A percentile compares a stretch with the other conserved stretches of the same genome.
Evolutionary conservation across 2,329 filamentous ascomycete genomes (phyloP).

Genomic region (Epichloe coenophiala): DNA sequence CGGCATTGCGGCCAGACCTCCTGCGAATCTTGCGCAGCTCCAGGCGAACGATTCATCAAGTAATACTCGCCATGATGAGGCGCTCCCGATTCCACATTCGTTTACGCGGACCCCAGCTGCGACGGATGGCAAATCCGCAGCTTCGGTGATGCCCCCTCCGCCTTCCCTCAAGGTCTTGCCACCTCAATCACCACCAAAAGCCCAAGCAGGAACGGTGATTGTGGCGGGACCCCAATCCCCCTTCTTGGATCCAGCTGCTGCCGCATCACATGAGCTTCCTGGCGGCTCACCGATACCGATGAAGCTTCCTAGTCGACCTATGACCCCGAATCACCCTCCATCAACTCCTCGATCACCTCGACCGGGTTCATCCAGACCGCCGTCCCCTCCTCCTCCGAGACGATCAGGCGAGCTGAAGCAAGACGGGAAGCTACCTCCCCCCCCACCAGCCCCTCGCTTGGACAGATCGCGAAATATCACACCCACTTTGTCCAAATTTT

Average conservation of each 20-base stretch:
- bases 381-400: conserved; percentile 50
- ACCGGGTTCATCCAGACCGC: conserved; percentile 34
- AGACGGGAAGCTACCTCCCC: conserved; percentile 27
- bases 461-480: conserved; percentile 44
- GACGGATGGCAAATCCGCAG: conserved; percentile 11
- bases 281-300: conserved; percentile 30
- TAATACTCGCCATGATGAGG: conserved; percentile 12
- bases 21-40: conserved; percentile 15
- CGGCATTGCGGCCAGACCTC: conserved; percentile 8
- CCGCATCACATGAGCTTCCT: conserved; percentile 27
- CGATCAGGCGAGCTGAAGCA: conserved; percentile 46
- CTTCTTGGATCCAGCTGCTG: conserved; percentile 35
- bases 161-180: conserved; percentile 58
- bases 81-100: conserved; percentile 10
- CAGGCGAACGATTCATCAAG: conserved; percentile 8
- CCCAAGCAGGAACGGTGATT: conserved; percentile 19
- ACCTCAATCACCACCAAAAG: conserved; percentile 54
- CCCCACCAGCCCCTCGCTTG: conserved; percentile 67
- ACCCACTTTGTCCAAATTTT: conserved; percentile 8
- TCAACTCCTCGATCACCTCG: conserved; percentile 30
- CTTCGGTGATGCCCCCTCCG: conserved; percentile 32
- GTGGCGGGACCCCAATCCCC: conserved; percentile 27
- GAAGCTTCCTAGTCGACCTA: conserved; percentile 41
- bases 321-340: conserved; percentile 33
- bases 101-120: conserved; percentile 13